Evolutionary conservation across 768 basidiomycete species (phyloP).

Genomic region (Coprinellus aureogranulatus): DNA sequence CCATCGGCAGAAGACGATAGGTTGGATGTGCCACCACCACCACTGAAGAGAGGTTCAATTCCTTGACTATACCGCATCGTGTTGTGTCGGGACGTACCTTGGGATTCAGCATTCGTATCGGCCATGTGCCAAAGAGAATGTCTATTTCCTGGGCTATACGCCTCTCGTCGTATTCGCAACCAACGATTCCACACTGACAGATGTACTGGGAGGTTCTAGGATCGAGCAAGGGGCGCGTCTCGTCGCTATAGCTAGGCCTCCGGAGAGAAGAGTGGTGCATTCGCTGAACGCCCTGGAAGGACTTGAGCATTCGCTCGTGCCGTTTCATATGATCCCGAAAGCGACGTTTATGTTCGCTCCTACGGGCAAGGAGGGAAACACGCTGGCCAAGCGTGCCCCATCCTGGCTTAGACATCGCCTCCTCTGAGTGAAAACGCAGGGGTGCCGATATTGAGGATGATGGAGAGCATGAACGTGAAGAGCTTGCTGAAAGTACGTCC

Average conservation of each 20-base stretch:
- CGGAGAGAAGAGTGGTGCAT: neutral
- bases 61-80: neutral
- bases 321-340: neutral
- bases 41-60: conserved; percentile 45
- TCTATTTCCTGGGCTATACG: conserved; percentile 15
- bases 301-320: neutral
- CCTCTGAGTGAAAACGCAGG: conserved; percentile 55
- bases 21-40: conserved; percentile 81
- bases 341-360: conserved; percentile 14
- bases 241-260: neutral
- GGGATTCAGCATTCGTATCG: conserved; percentile 62
- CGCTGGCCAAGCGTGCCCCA: conserved; percentile 66
- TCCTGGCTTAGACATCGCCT: conserved; percentile 42
- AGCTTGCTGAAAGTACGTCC: conserved; percentile 25
- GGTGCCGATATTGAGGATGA: conserved; percentile 85
- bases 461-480: conserved; percentile 57
- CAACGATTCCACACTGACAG: neutral
- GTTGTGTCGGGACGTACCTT: conserved; percentile 47
- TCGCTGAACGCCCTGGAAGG: neutral
- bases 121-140: conserved; percentile 37
- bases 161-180: conserved; percentile 1
- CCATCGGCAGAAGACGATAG: conserved; percentile 62
- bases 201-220: neutral
- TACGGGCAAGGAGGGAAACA: conserved; percentile 38
- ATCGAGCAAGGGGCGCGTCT: neutral